phyloP scores from a whole-genome alignment of 768 basidiomycete genomes.

The Termitomyces sp. region DNA sequence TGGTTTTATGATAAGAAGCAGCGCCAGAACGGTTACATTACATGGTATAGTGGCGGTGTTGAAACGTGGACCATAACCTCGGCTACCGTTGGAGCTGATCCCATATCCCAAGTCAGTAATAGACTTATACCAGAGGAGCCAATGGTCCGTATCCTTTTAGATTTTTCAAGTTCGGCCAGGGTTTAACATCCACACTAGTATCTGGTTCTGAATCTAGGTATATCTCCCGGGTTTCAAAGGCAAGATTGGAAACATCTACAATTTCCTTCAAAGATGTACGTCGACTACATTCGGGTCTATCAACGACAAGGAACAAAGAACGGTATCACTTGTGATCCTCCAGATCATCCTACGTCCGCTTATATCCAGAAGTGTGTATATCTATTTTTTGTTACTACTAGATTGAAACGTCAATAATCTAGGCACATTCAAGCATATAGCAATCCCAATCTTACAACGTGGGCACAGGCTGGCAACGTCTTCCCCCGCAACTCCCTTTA shows the following conservation, averaged over 20 bases:
- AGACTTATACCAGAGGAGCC: slow-evolving; percentile 89
- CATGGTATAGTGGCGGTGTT: slow-evolving; percentile 70
- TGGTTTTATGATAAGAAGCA: slow-evolving; percentile 72
- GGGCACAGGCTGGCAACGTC: slow-evolving; percentile 68
- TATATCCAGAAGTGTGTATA: slow-evolving; percentile 64
- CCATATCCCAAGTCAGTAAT: slow-evolving; percentile 47
- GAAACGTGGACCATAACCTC: slow-evolving; percentile 72
- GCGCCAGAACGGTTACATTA: slow-evolving; percentile 69
- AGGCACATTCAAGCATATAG: slow-evolving; percentile 54
- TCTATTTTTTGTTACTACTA: background rate
- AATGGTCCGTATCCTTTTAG: slow-evolving; percentile 54
- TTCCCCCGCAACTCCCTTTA: slow-evolving; percentile 66
- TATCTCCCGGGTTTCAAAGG: slow-evolving; percentile 71
- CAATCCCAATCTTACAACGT: slow-evolving; percentile 83
- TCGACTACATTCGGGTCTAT: slow-evolving; percentile 90
- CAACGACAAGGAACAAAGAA: slow-evolving; percentile 70
- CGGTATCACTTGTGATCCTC: slow-evolving; percentile 77
- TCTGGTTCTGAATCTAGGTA: slow-evolving; percentile 81
- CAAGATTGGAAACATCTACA: slow-evolving; percentile 65
- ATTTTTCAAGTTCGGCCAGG: background rate
- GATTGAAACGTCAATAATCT: background rate
- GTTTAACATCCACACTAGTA: slow-evolving; percentile 39
- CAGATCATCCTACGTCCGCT: slow-evolving; percentile 66
- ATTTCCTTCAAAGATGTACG: slow-evolving; percentile 77
- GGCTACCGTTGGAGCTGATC: slow-evolving; percentile 63